Evolutionary conservation across 345 rosid species (phyloP).

Genomic region (Chamaenerion angustifolium): DNA sequence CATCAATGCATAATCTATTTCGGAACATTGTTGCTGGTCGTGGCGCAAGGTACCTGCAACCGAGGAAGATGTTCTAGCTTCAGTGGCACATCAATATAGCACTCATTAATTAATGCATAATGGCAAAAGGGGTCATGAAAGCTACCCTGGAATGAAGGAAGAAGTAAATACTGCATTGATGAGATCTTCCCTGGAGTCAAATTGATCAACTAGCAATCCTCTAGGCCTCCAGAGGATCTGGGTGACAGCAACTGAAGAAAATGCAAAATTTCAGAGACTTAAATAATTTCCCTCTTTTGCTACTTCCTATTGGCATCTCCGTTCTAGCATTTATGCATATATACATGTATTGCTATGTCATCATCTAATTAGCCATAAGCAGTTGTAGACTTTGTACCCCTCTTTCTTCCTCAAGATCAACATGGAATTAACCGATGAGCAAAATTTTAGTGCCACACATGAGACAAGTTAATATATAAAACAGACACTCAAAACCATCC

Average conservation of each 20-base stretch:
- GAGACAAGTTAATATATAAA: not conserved
- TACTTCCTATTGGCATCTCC: too few relatives aligned
- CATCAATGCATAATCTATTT: constrained; percentile 79
- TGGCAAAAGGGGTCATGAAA: constrained; percentile 5
- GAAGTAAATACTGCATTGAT: constrained; percentile 82
- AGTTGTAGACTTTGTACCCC: too few relatives aligned
- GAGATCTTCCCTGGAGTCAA: constrained; percentile 81
- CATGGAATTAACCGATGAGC: too few relatives aligned
- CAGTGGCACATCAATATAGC: constrained; percentile 6
- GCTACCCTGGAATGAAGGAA: constrained; percentile 84
- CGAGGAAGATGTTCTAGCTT: constrained; percentile 4
- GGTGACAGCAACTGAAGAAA: constrained; percentile 75
- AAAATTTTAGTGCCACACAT: too few relatives aligned
- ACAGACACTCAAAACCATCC: not conserved
- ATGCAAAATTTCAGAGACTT: too few relatives aligned
- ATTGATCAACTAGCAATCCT: constrained; percentile 89
- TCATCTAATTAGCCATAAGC: too few relatives aligned
- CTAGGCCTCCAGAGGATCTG: constrained; percentile 86
- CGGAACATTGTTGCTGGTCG: constrained; percentile 78
- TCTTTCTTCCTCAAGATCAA: too few relatives aligned
- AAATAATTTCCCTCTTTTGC: too few relatives aligned
- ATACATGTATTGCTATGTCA: too few relatives aligned
- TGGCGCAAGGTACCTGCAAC: constrained; percentile 86
- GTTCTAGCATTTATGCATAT: too few relatives aligned
- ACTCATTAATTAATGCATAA: not conserved